Evolutionary conservation across 1,284 basidiomycete genomes (phyloP).

Genomic region (Tilletia caries): DNA sequence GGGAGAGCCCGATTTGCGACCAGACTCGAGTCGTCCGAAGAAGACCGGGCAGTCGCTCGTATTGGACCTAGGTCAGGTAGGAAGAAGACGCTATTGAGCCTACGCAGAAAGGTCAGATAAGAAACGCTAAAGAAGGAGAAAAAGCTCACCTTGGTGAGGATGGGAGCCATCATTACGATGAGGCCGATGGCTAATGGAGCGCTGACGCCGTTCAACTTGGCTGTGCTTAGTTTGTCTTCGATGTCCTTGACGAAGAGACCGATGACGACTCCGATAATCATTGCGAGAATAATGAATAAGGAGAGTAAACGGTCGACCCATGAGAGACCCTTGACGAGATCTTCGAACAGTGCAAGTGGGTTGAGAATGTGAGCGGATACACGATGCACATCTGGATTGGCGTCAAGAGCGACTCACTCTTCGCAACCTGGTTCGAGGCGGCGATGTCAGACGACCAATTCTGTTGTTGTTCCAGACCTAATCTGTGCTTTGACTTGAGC

Average conservation of each 20-base stretch:
- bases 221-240: slow-evolving; percentile 36
- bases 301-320: slow-evolving; percentile 69
- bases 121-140: slow-evolving; percentile 23
- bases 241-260: slow-evolving; percentile 57
- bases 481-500: neutral
- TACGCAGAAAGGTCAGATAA: slow-evolving; percentile 60
- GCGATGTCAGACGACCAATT: neutral
- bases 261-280: slow-evolving; percentile 76
- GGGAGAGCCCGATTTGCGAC: slow-evolving; percentile 68
- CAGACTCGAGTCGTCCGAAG: slow-evolving; percentile 64
- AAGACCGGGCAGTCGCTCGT: slow-evolving; percentile 66
- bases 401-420: no score
- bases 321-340: slow-evolving; percentile 1
- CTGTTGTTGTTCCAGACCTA: no score
- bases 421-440: neutral
- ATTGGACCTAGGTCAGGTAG: slow-evolving; percentile 68
- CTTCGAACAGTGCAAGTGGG: no score
- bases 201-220: slow-evolving; percentile 51
- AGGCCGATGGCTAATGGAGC: slow-evolving; percentile 50
- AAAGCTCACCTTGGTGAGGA: slow-evolving; percentile 60
- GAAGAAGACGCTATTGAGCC: slow-evolving; percentile 82
- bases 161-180: slow-evolving; percentile 89
- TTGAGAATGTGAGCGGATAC: no score
- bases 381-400: no score
- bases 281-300: slow-evolving; percentile 68